Evolutionary conservation across 441 rosid species (phyloP).

Genomic region (Gossypium davidsonii): DNA sequence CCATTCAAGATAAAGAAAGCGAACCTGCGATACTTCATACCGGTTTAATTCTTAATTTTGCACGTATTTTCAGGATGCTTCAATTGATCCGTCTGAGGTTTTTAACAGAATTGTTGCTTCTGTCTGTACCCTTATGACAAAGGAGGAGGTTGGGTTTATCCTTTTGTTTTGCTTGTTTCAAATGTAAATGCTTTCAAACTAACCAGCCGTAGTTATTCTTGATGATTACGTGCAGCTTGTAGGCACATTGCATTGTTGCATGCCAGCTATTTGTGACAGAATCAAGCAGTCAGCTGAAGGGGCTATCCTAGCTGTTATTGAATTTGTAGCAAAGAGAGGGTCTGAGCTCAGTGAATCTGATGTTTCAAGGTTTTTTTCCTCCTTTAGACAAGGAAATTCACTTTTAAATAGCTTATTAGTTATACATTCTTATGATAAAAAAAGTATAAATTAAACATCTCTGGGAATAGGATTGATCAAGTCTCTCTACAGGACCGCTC

Average conservation of each 20-base stretch:
- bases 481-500: conserved; percentile 67
- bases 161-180: not conserved
- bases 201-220: conserved; percentile 14
- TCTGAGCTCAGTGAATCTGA: conserved; percentile 70
- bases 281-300: conserved; percentile 93
- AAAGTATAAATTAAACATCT: conserved; percentile 2
- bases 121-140: conserved; percentile 58
- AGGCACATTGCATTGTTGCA: conserved; percentile 64
- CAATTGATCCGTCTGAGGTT: conserved; percentile 97
- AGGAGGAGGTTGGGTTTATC: conserved; percentile 62
- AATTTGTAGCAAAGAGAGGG: conserved; percentile 81
- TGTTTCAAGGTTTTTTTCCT: conserved; percentile 54
- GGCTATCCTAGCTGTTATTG: conserved; percentile 84
- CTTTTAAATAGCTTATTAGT: conserved; percentile 9
- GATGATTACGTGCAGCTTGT: conserved; percentile 65
- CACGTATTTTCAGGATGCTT: conserved; percentile 73
- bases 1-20: not conserved
- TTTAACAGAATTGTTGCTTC: conserved; percentile 92
- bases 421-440: not conserved
- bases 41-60: not conserved
- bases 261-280: conserved; percentile 80
- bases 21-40: not conserved
- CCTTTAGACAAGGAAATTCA: not conserved
- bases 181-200: conserved; percentile 4
- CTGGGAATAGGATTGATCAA: not conserved